Evolutionary conservation across 257 asterid species (phyloP), one percentile per base, ranked within the genome.

Genomic region (Nicotiana otophora): DNA sequence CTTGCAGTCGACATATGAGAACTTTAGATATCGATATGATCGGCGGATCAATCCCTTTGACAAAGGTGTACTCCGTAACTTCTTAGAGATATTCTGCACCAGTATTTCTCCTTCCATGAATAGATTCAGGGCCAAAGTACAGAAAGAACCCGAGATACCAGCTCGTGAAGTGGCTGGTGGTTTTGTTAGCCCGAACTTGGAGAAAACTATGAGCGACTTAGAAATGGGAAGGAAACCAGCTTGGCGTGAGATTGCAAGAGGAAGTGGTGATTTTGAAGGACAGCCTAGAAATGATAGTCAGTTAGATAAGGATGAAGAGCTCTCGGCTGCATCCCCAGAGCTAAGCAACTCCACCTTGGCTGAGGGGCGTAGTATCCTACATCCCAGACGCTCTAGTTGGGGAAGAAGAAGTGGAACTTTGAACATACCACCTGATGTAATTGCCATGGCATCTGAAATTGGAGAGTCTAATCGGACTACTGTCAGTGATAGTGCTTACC

Each of bases 191-290:
- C 80, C 80, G 10, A 96, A 91, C 31, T 62, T 70, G 9, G 96
- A 86, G 82, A 94, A 96, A 81, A 97, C 95, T 78, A 96, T 93
- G 87, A 98, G 92, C 51, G 98, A 93, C 86, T 70, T 93, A 83
- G 98, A 93, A 87, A 85, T 94, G 33, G 98, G 97, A 77, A 98
- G 97, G n/a, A 93, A 96, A 87, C 92, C 92, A 86, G 92, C 98
- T 3, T 98, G 93, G 85, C 98, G 98, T n/a, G 98, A 91, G 80
- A 93, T 91, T 66, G 63, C 80, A 51, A 28, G 26, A 75, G 62
- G 28, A 51, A 90, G 92, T 19, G 98, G 78, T 72, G 85, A 72
- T 17, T 53, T 72, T 63, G 88, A 80, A 14, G 63, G 70, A 64
- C 83, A 76, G 11, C 81, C 72, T 5, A 79, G 86, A 60, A 78